Evolutionary conservation across 2,329 filamentous ascomycete species (phyloP).

Genomic region (Zasmidium citrigriseum): DNA sequence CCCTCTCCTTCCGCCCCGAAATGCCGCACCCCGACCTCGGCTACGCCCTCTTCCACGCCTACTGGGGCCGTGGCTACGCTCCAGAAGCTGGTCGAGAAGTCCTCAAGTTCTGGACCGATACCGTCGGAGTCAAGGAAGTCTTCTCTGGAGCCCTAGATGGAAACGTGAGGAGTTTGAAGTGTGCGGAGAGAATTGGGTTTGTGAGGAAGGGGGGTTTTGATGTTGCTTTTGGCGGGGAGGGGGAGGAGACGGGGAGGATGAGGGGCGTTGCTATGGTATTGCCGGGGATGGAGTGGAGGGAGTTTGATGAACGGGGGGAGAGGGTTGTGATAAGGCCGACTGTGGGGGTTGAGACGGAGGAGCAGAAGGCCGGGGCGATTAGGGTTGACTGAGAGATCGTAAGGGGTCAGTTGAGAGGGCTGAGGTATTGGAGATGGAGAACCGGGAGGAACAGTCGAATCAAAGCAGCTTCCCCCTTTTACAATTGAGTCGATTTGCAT

Average conservation of each 20-base stretch:
- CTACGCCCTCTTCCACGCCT: conserved; percentile 5
- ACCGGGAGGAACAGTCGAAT: too few species aligned
- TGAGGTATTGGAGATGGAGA: not conserved
- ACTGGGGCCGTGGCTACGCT: conserved; percentile 8
- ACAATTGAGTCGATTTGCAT: too few species aligned
- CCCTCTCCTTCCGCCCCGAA: conserved; percentile 5
- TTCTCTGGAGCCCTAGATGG: not conserved
- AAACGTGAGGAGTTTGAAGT: conserved; percentile 4
- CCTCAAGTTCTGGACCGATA: conserved; percentile 8
- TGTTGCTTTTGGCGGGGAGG: conserved; percentile 3
- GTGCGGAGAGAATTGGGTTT: conserved; percentile 10
- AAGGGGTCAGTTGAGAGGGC: not conserved
- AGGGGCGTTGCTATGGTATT: conserved; percentile 1
- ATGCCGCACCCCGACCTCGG: conserved; percentile 14
- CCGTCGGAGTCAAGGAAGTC: conserved; percentile 7
- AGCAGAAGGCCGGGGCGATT: not conserved
- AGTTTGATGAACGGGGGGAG: not conserved
- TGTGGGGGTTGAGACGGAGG: conserved; percentile 1
- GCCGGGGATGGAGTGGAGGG: conserved; percentile 9
- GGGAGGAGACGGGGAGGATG: not conserved
- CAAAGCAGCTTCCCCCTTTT: too few species aligned
- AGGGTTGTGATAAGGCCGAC: not conserved
- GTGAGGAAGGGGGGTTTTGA: conserved; percentile 1
- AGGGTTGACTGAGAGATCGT: not conserved
- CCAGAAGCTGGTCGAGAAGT: conserved; percentile 9